Conservation (phyloP, 2,329 filamentous ascomycete genomes). For the Penicillium sp. region DNA sequence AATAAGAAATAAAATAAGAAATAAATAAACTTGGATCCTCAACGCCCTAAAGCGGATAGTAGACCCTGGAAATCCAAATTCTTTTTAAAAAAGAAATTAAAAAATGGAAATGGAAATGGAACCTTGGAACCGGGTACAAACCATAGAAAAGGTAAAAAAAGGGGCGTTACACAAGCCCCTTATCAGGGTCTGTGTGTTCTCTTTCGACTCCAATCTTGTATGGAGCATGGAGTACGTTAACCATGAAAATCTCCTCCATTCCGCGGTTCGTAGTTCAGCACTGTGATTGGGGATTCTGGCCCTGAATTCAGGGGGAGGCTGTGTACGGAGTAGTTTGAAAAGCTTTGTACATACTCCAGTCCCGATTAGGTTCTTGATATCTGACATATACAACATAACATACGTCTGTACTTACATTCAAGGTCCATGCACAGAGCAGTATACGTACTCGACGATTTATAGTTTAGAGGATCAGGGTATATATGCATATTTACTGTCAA, state of each 20-base stretch:
- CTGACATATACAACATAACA: no score
- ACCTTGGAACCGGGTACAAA: not conserved
- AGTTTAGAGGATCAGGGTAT: not conserved
- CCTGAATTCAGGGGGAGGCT: conserved; percentile 28
- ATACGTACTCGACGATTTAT: not conserved
- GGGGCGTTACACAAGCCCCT: conserved; percentile 11
- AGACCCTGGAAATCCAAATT: conserved; percentile 22
- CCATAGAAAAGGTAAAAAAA: conserved; percentile 8
- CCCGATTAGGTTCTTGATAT: not conserved
- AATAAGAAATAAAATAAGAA: conserved; percentile 10
- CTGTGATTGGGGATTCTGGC: conserved; percentile 8
- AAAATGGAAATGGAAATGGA: not conserved
- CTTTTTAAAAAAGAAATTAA: not conserved
- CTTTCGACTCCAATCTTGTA: not conserved
- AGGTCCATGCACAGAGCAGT: not conserved
- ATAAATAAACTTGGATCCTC: conserved; percentile 16
- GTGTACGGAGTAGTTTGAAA: conserved; percentile 20
- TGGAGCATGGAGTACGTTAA: not conserved
- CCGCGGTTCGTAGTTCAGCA: conserved; percentile 7
- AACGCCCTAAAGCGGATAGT: conserved; percentile 9
- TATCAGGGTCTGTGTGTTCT: conserved; percentile 22
- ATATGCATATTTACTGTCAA: no score
- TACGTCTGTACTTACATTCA: not conserved
- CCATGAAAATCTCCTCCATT: conserved; percentile 15
- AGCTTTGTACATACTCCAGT: conserved; percentile 7